Evolutionary conservation across 495 filamentous ascomycete genomes (phyloP).

Genomic region (Sordaria brevicollis): DNA sequence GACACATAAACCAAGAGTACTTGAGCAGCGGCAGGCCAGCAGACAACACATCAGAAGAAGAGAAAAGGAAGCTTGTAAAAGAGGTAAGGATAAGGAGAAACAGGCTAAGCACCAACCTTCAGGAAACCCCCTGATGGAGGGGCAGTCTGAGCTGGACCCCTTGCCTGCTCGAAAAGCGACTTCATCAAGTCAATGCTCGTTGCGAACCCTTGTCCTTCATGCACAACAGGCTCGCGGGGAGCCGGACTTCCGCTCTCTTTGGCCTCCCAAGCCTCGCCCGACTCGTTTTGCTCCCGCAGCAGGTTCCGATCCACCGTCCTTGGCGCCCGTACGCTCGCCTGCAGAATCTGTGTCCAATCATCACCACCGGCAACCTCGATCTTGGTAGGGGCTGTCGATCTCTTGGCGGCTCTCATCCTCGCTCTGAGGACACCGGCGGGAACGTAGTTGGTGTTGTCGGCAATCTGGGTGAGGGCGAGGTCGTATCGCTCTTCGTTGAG

Average conservation of each 20-base stretch:
- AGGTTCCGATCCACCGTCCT: slow-evolving; percentile 63
- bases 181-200: slow-evolving; percentile 89
- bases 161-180: slow-evolving; percentile 64
- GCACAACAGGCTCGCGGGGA: slow-evolving; percentile 24
- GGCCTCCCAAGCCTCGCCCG: slow-evolving; percentile 25
- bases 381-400: slow-evolving; percentile 48
- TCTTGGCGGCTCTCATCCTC: slow-evolving; percentile 44
- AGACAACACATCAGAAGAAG: slow-evolving; percentile 14
- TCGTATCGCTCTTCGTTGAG: slow-evolving; percentile 36
- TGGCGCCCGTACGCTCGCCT: slow-evolving; percentile 81
- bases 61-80: slow-evolving; percentile 23
- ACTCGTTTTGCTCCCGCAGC: slow-evolving; percentile 38
- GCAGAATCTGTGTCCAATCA: slow-evolving; percentile 87
- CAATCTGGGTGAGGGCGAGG: slow-evolving; percentile 22
- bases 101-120: slow-evolving; percentile 46
- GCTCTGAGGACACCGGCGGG: slow-evolving; percentile 45
- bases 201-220: slow-evolving; percentile 50
- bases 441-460: slow-evolving; percentile 29
- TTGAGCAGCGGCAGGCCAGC: slow-evolving; percentile 11
- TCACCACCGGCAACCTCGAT: slow-evolving; percentile 44
- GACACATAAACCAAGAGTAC: slow-evolving; percentile 1
- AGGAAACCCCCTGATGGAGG: slow-evolving; percentile 32
- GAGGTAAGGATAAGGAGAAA: slow-evolving; percentile 62
- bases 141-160: slow-evolving; percentile 31
- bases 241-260: slow-evolving; percentile 25